Evolutionary conservation across 345 rosid species (phyloP).

Genomic region (Carallia brachiata): DNA sequence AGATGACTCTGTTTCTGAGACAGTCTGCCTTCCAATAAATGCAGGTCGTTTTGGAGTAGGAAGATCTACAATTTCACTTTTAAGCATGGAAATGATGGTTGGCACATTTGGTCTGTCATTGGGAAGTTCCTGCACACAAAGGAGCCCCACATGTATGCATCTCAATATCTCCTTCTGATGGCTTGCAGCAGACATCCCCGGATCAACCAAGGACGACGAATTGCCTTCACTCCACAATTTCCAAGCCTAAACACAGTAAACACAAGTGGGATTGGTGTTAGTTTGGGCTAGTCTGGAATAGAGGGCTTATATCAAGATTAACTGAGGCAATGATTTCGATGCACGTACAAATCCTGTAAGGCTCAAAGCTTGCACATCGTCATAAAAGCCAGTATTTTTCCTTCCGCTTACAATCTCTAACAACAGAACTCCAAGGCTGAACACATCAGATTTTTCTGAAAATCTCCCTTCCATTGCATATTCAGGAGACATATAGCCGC

Average conservation of each 20-base stretch:
- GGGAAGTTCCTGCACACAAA: slow-evolving; percentile 14
- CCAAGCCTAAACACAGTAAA: slow-evolving; percentile 8
- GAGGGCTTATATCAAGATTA: neutral
- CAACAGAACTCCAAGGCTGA: slow-evolving; percentile 18
- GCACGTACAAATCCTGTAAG: slow-evolving; percentile 18
- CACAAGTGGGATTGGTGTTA: neutral
- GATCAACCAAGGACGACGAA: neutral
- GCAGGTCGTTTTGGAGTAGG: slow-evolving; percentile 17
- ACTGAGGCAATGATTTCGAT: neutral
- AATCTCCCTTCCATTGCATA: slow-evolving; percentile 25
- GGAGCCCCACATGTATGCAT: slow-evolving; percentile 14
- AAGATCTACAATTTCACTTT: slow-evolving; percentile 11
- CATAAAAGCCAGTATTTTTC: slow-evolving; percentile 4
- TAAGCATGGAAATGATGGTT: slow-evolving; percentile 6
- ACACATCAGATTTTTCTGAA: slow-evolving; percentile 22
- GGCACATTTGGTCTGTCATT: slow-evolving; percentile 15
- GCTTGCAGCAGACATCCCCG: neutral
- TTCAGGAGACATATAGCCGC: slow-evolving; percentile 20
- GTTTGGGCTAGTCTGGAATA: neutral
- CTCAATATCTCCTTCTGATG: neutral
- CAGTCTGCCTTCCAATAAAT: neutral
- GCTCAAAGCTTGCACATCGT: slow-evolving; percentile 3
- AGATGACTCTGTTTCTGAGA: neutral
- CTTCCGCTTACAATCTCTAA: slow-evolving; percentile 18
- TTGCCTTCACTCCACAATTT: slow-evolving; percentile 14